Conservation (phyloP, 352 stramenopile species). For the Thraustochytrium striatum region DNA sequence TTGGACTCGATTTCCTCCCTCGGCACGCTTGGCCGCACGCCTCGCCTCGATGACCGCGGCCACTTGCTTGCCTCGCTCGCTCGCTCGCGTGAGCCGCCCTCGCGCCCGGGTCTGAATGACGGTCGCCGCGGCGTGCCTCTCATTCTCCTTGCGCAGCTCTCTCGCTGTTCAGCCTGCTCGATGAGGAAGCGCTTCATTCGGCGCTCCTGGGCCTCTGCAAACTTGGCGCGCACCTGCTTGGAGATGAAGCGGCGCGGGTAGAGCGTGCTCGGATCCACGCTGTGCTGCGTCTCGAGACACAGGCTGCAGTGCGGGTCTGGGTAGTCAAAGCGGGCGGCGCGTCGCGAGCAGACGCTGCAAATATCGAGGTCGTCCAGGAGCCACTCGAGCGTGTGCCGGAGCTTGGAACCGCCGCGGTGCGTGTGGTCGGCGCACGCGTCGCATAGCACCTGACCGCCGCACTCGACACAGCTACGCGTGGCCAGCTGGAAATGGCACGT, state of each 20-base stretch:
- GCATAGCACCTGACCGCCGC: constrained; percentile 4
- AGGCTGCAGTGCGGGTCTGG: constrained; percentile 7
- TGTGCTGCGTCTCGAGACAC: constrained; percentile 1
- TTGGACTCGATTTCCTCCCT: constrained; percentile 17
- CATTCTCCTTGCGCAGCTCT: neutral
- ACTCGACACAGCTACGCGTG: constrained; percentile 5
- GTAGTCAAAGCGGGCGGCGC: constrained; percentile 20
- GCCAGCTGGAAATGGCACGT: constrained; percentile 36
- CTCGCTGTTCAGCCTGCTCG: constrained; percentile 19
- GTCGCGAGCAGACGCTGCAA: constrained; percentile 1
- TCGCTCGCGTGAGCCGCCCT: neutral
- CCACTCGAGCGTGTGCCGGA: constrained; percentile 31
- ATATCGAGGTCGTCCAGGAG: constrained; percentile 12
- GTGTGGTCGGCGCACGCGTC: constrained; percentile 33
- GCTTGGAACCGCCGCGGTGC: constrained; percentile 8
- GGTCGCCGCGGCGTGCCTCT: neutral
- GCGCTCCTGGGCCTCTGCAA: neutral
- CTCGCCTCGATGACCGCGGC: neutral
- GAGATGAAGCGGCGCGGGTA: neutral
- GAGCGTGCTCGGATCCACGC: neutral
- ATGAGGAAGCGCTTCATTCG: neutral
- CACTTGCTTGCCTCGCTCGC: neutral
- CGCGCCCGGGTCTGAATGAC: neutral
- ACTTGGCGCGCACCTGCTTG: neutral
- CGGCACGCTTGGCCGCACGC: neutral